A percentile compares a stretch with the other conserved stretches of the same genome.
These are phyloP conservation scores for Colletotrichum truncatum DNA, from an alignment of 2,329 filamentous ascomycete genomes.

Conservation along the genomic window DNA sequence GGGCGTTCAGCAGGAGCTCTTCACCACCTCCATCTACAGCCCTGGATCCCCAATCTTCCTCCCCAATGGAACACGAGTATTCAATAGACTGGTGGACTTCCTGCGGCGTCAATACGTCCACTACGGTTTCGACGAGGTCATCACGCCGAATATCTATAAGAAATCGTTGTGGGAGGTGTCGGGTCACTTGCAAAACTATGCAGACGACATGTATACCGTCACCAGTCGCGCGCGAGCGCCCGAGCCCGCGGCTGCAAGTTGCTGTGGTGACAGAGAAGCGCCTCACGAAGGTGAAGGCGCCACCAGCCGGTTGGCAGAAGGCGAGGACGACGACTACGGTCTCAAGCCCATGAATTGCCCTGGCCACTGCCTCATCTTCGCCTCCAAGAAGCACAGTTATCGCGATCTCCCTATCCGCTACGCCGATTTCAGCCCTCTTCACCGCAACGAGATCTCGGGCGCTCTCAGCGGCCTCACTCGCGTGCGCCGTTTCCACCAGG, in stretches of 20 bases:
- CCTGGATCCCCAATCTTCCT: constrained; percentile 88
- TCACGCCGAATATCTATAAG: constrained; percentile 92
- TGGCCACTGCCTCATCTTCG: constrained; percentile 87
- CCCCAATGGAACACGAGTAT: constrained; percentile 82
- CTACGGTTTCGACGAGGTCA: constrained; percentile 88
- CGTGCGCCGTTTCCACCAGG: constrained; percentile 88
- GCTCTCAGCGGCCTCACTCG: constrained; percentile 84
- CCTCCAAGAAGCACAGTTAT: constrained; percentile 77
- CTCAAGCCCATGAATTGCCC: constrained; percentile 96
- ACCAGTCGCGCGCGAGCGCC: constrained; percentile 54
- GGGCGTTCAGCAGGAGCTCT: constrained; percentile 76
- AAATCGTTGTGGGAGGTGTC: constrained; percentile 86
- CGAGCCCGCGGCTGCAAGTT: constrained; percentile 30
- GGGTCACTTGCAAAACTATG: constrained; percentile 89
- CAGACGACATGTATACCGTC: constrained; percentile 92
- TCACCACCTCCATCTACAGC: constrained; percentile 81
- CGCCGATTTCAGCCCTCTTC: constrained; percentile 88
- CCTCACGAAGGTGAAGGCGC: constrained; percentile 29
- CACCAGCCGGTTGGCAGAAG: constrained; percentile 38
- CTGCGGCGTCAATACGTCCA: constrained; percentile 84
- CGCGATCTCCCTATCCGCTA: constrained; percentile 84
- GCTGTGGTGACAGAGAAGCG: constrained; percentile 40
- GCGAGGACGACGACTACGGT: constrained; percentile 78
- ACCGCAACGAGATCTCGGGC: constrained; percentile 86
- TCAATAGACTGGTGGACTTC: constrained; percentile 85